Conservation (phyloP, 495 filamentous ascomycete genomes). For the Neurospora discreta region DNA sequence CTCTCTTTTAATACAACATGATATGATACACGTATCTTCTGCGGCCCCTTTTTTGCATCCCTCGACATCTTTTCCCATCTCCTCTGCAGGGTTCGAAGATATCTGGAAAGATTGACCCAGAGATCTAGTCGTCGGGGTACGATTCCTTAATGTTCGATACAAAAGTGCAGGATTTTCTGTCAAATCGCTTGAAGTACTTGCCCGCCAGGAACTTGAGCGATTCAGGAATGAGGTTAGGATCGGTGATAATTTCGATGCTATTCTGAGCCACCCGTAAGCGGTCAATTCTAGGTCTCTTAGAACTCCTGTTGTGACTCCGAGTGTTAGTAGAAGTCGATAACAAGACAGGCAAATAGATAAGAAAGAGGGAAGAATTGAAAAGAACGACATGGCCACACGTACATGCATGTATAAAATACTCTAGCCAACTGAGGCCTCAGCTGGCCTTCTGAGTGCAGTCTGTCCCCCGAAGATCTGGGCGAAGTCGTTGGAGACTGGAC, state of each 20-base stretch:
- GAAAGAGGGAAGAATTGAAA: not conserved
- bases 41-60: not conserved
- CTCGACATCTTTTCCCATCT: not conserved
- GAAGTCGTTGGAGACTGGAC: slow-evolving; percentile 40
- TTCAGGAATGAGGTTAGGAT: slow-evolving; percentile 30
- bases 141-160: slow-evolving; percentile 77
- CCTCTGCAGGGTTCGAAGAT: not conserved
- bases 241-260: slow-evolving; percentile 58
- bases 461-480: slow-evolving; percentile 36
- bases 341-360: not conserved
- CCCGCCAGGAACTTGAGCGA: slow-evolving; percentile 62
- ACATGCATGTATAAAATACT: slow-evolving; percentile 80
- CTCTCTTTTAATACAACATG: not conserved
- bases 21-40: not conserved
- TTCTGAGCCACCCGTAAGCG: slow-evolving; percentile 74
- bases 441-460: not conserved
- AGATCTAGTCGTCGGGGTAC: slow-evolving; percentile 67
- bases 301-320: not conserved
- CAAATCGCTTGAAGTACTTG: slow-evolving; percentile 83
- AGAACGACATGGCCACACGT: slow-evolving; percentile 33
- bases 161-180: slow-evolving; percentile 52
- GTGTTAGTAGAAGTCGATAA: not conserved
- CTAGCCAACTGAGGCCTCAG: slow-evolving; percentile 38
- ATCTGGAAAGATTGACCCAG: no score
- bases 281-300: slow-evolving; percentile 27